Percentiles rank a stretch among this genome's conserved stretches.
phyloP scores from a whole-genome alignment of 768 basidiomycete genomes.

The Sporobolomyces roseus region DNA sequence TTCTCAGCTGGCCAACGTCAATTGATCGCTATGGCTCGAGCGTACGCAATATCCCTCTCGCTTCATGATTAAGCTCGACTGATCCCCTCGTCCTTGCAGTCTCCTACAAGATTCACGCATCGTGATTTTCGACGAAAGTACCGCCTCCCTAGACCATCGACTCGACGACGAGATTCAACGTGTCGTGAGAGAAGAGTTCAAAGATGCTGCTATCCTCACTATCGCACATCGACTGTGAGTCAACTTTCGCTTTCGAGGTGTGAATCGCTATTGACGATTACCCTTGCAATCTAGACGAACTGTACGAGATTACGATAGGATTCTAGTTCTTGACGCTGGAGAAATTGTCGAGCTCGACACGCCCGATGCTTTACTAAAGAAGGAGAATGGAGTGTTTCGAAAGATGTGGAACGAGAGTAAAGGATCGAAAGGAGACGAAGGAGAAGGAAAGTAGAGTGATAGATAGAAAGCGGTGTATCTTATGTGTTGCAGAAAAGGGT shows the following conservation, averaged over 20 bases:
- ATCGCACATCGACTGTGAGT: slow-evolving; percentile 52
- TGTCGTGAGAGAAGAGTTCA: slow-evolving; percentile 49
- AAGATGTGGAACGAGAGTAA: neutral
- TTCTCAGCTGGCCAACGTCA: slow-evolving; percentile 53
- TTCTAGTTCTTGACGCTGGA: slow-evolving; percentile 32
- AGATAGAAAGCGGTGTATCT: neutral
- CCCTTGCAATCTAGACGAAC: slow-evolving; percentile 2
- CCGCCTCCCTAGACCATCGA: slow-evolving; percentile 48
- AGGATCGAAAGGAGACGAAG: too few species aligned
- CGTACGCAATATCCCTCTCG: slow-evolving; percentile 37
- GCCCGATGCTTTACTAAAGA: slow-evolving; percentile 56
- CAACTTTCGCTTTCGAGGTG: neutral
- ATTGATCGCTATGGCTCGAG: slow-evolving; percentile 52
- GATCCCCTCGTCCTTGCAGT: slow-evolving; percentile 1
- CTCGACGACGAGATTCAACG: slow-evolving; percentile 48
- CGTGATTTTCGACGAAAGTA: slow-evolving; percentile 52
- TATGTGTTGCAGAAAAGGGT: too few species aligned
- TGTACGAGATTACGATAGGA: slow-evolving; percentile 24
- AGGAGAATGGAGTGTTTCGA: slow-evolving; percentile 47
- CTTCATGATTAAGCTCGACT: slow-evolving; percentile 24
- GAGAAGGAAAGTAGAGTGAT: neutral
- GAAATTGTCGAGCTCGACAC: slow-evolving; percentile 53
- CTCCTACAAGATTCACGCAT: slow-evolving; percentile 49
- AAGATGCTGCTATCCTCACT: slow-evolving; percentile 50
- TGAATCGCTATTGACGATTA: neutral